A percentile compares a stretch with the other conserved stretches of the same genome.
Conservation (phyloP, 441 rosid species). For the Pelargonium cotyledonis region DNA sequence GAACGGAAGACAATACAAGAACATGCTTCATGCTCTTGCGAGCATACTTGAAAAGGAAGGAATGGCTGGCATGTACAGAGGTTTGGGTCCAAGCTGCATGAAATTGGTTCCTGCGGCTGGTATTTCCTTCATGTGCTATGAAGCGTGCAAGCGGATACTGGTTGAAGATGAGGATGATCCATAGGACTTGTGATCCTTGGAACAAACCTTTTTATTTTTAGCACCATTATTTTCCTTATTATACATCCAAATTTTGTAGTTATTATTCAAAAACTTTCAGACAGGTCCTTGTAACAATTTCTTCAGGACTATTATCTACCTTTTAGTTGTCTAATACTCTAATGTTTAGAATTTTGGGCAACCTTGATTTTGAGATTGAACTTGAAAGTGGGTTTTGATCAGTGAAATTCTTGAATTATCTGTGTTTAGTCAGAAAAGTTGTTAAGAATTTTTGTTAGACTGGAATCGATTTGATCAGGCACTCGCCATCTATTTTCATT, state of each 20-base stretch:
- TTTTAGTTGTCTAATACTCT: neutral
- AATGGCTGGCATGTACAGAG: constrained; percentile 70
- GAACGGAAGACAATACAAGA: constrained; percentile 73
- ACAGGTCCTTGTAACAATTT: neutral
- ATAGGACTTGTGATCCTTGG: neutral
- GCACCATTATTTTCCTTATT: neutral
- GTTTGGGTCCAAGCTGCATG: constrained; percentile 95
- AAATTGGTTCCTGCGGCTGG: constrained; percentile 99
- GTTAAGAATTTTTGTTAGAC: neutral
- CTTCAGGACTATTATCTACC: neutral
- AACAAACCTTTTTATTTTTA: neutral
- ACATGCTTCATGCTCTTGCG: constrained; percentile 73
- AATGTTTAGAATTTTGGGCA: neutral
- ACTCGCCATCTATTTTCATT: too few relatives aligned
- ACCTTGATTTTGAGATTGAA: neutral
- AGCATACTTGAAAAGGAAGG: constrained; percentile 81
- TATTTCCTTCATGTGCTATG: constrained; percentile 96
- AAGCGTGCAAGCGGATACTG: constrained; percentile 81
- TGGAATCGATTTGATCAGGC: too few relatives aligned
- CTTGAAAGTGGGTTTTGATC: neutral
- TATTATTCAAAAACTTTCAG: neutral
- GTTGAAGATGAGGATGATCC: constrained; percentile 47
- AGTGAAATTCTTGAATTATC: neutral
- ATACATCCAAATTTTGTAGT: neutral
- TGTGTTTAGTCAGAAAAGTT: neutral